Percentiles rank a stretch among this genome's conserved stretches.
Conservation (phyloP, 2,329 filamentous ascomycete species). For the Colletotrichum truncatum region DNA sequence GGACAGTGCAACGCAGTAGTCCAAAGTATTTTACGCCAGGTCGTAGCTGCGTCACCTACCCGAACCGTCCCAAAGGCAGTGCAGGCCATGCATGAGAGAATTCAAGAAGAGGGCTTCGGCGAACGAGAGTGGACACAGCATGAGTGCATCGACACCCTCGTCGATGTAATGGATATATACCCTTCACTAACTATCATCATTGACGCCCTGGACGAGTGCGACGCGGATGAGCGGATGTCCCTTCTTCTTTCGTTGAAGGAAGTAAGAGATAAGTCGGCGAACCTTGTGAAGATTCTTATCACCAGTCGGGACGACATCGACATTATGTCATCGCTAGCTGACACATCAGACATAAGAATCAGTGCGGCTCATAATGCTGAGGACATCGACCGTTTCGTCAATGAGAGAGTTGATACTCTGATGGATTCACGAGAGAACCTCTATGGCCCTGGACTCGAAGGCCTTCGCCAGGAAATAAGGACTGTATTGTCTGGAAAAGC, state of each 20-base stretch:
- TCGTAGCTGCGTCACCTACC: background rate
- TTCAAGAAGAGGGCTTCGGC: background rate
- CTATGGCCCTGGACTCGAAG: background rate
- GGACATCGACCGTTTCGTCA: background rate
- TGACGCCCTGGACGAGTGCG: conserved; percentile 22
- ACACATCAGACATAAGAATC: background rate
- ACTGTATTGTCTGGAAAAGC: background rate
- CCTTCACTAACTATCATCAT: background rate
- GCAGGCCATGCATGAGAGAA: background rate
- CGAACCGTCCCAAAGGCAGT: background rate
- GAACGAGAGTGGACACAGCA: background rate
- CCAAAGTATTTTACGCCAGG: background rate
- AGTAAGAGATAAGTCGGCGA: background rate
- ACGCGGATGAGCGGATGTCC: background rate
- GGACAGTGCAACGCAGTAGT: background rate
- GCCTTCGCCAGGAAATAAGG: background rate
- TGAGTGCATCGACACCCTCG: background rate
- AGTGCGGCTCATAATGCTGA: background rate
- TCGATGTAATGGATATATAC: background rate
- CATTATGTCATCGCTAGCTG: background rate
- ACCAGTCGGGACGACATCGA: background rate
- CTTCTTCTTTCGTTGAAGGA: background rate
- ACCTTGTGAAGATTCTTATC: background rate
- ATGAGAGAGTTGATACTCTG: background rate
- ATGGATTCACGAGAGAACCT: background rate